Evolutionary conservation across 2,329 filamentous ascomycete species (phyloP), one percentile per base, ranked within the genome.

Genomic region (Scedosporium aurantiacum): DNA sequence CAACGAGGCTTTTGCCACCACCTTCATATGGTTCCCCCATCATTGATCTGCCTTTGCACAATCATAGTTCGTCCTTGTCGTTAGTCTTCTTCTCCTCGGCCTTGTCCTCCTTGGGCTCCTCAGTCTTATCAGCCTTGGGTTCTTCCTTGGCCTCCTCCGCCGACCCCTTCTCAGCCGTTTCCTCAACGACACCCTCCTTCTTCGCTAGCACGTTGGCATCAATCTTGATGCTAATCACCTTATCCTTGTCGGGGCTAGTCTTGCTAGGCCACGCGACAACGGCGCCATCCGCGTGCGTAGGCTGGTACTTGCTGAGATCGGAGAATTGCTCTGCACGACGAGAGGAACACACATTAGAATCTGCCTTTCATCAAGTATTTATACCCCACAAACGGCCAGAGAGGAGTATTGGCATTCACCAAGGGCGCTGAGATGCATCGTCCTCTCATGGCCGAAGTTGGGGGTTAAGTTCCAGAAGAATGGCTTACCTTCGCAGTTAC

Each of bases 401-500:
- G 32, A 37, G 32, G 2, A 37, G 32, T 12, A 12, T 37, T 2
- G 32, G 7, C 4, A 37, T 27, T 27, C 3, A 37, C 12, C 12
- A 54, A 23, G 7, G 50, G 50, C 18, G 16, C 27, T 3, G n/a
- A 21, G 3, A 14, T 12, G 37, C 10, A 3, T 37, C 12, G 32
- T 37, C 32, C 32, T 37, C 32, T 37, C 10, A 12, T 59, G 12
- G 10, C 10, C 8, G 50, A 14, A 18, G 55, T 27, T 2, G 18
- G 50, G 50, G 21, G 50, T 8, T 23, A 8, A 14, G 18, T 25
- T 21, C 18, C 6, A 4, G 52, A 27, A 32, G n/a, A 47, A 7
- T 14, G 50, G 69, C 72, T 66, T 64, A 76, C 76, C 75, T 62
- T 75, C 71, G 66, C 79, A 81, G 28, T 70, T 67, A 45, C 71